A percentile compares a stretch with the other conserved stretches of the same genome.
phyloP scores from a whole-genome alignment of 768 basidiomycete genomes.

The Boletus subparvulus region DNA sequence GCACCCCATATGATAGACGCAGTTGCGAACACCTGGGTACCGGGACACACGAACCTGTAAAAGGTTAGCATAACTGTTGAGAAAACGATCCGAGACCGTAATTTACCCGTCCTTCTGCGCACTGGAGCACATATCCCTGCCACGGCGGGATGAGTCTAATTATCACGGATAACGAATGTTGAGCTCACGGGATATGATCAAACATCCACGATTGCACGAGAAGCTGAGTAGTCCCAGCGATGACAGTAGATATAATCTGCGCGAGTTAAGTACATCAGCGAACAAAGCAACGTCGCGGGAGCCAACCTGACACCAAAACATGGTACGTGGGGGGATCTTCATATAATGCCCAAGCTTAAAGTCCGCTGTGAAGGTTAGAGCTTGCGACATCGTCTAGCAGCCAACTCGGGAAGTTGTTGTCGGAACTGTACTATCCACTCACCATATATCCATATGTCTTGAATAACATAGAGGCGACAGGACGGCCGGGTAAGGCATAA shows the following conservation, averaged over 20 bases:
- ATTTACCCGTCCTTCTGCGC: slow-evolving; percentile 41
- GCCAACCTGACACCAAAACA: slow-evolving; percentile 68
- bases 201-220: slow-evolving; percentile 79
- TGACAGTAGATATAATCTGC: slow-evolving; percentile 59
- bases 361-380: slow-evolving; percentile 67
- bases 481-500: slow-evolving; percentile 73
- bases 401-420: background rate
- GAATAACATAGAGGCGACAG: slow-evolving; percentile 84
- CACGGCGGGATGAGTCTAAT: background rate
- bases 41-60: slow-evolving; percentile 49
- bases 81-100: background rate
- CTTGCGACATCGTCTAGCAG: slow-evolving; percentile 37
- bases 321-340: slow-evolving; percentile 62
- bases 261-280: background rate
- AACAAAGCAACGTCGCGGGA: background rate
- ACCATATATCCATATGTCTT: slow-evolving; percentile 79
- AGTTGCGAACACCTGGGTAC: slow-evolving; percentile 52
- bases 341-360: slow-evolving; percentile 77
- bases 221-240: slow-evolving; percentile 73
- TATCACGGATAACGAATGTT: background rate
- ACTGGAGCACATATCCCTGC: slow-evolving; percentile 46
- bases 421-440: background rate
- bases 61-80: background rate
- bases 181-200: slow-evolving; percentile 49
- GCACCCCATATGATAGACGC: slow-evolving; percentile 53